Base-by-base conservation (phyloP, 352 stramenopile species). In the Phytopythium vexans region DNA sequence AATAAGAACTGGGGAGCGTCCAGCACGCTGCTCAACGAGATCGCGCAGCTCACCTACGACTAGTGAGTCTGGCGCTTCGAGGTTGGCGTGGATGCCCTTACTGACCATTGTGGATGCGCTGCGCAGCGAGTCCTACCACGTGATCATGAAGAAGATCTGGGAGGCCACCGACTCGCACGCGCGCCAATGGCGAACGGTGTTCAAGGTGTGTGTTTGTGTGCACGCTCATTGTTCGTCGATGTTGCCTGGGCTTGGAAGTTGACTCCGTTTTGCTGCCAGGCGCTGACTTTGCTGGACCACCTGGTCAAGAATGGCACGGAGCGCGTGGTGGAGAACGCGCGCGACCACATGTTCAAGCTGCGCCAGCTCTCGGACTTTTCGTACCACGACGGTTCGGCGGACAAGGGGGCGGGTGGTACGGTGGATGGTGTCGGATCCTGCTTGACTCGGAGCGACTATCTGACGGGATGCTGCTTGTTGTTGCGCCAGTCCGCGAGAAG, bases 1-100 rank as follows among this genome's bases (percentile, higher is more conserved):
- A 98, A 99, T 69, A 99, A 99, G 82, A 99, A 99, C 72, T 99
- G 97, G 97, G 97, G 97, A 32, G 90, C 96, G 9, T 99, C 96
- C 33, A 98, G 89, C 66, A 99, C 96, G 50, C 67, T 98, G 15
- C 84, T 99, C 69, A 99, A 99, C 74, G 94, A 99, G 64, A 98
- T 99, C 62, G 86, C 97, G 49, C 84, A 96, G 58, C 94, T 99
- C 68, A 98, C 96, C 9, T 99, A 97, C 68, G 95, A 99, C 70
- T 95, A 91, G 85, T 94, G 71, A 54, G 78, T 56, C 38, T 16
- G 8, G 49, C 14, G 15, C 34, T 10, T n/a, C 12, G 21, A 3
- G 6, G 6, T 11, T 49, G 12, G 16, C 27, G 12, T 55, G 11
- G 12, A 15, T 35, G 35, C 4, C 41, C 33, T 34, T n/a, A 15